Conservation (phyloP, 805 yeast species). For the Vanderwaltozyma polyspora region DNA sequence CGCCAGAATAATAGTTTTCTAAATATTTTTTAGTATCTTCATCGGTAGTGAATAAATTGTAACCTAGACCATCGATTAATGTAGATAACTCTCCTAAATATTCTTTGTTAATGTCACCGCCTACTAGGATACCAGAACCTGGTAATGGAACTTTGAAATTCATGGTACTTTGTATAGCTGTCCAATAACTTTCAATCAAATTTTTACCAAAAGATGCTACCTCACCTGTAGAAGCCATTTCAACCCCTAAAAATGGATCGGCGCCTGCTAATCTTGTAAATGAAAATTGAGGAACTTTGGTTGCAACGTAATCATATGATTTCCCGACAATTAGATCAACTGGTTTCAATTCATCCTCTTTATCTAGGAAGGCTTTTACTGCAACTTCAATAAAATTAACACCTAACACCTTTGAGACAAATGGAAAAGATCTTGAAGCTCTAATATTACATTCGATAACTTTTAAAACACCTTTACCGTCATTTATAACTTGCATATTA, state of each 20-base stretch:
- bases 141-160: conserved; percentile 91
- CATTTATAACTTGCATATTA: conserved; percentile 93
- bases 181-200: conserved; percentile 89
- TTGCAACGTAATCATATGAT: conserved; percentile 75
- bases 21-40: conserved; percentile 63
- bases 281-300: conserved; percentile 97
- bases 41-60: conserved; percentile 70
- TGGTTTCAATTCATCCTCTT: conserved; percentile 61
- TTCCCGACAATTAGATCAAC: conserved; percentile 64
- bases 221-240: conserved; percentile 99
- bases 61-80: conserved; percentile 56
- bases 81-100: conserved; percentile 65
- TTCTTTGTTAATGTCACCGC: conserved; percentile 62
- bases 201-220: conserved; percentile 92
- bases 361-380: conserved; percentile 70
- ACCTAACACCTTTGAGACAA: conserved; percentile 94
- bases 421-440: conserved; percentile 98
- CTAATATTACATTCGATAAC: conserved; percentile 98
- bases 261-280: conserved; percentile 98
- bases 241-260: conserved; percentile 97
- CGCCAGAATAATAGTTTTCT: conserved; percentile 29
- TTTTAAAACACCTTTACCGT: conserved; percentile 62
- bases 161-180: conserved; percentile 93
- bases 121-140: conserved; percentile 80
- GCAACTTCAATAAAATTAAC: conserved; percentile 91